A percentile compares a stretch with the other conserved stretches of the same genome.
Conservation (phyloP, 306 rosid species). For the Cucurbita pepo region DNA sequence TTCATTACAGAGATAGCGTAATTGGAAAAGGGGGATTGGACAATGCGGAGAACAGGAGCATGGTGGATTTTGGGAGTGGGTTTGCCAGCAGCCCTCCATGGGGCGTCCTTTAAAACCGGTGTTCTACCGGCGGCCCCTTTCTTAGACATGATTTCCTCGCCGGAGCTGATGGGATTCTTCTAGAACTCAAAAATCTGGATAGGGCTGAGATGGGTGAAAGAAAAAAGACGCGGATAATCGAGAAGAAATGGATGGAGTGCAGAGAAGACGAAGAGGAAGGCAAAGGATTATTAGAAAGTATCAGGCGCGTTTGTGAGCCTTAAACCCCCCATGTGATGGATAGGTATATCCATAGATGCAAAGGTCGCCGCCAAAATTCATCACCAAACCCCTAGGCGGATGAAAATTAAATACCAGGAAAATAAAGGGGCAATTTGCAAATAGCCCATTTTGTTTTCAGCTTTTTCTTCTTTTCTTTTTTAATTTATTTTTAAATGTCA, state of each 20-base stretch:
- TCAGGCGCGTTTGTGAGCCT: background rate
- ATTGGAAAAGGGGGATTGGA: constrained; percentile 38
- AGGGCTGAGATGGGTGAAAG: background rate
- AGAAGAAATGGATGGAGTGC: background rate
- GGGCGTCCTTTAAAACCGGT: constrained; percentile 58
- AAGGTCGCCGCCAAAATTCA: background rate
- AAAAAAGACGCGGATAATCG: constrained; percentile 8
- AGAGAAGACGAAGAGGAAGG: background rate
- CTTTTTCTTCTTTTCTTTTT: too few relatives aligned
- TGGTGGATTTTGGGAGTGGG: constrained; percentile 77
- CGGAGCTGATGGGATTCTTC: background rate
- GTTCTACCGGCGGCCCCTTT: constrained; percentile 28
- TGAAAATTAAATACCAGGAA: background rate
- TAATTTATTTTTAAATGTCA: too few relatives aligned
- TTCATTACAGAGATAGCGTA: constrained; percentile 63
- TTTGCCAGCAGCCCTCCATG: constrained; percentile 59
- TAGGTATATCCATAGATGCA: background rate
- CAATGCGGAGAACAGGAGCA: constrained; percentile 53
- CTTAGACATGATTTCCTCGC: constrained; percentile 30
- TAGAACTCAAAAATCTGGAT: too few relatives aligned
- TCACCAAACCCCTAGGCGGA: background rate
- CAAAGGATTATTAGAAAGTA: background rate
- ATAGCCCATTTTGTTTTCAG: background rate
- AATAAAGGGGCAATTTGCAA: background rate
- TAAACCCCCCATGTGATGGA: background rate